A percentile compares a stretch with the other conserved stretches of the same genome.
Conservation (phyloP, 164 flowering plant genomes). For the Amborella trichopoda region DNA sequence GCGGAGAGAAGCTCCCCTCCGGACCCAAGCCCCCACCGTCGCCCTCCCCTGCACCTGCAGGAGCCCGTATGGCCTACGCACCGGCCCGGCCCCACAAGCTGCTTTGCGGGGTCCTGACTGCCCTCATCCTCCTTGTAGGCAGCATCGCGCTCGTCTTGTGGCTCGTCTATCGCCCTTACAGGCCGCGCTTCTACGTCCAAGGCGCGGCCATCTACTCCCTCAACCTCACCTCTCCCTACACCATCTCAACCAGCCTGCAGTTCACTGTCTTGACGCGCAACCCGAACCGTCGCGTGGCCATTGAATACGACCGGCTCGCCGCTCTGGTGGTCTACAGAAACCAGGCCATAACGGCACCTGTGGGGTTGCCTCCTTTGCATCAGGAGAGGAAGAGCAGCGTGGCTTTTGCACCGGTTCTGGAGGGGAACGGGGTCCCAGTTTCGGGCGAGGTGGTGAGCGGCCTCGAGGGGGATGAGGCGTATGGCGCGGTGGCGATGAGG, state of each 20-base stretch:
- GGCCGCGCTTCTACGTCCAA: slow-evolving; percentile 53
- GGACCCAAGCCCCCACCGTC: background rate
- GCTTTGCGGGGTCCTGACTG: slow-evolving; percentile 13
- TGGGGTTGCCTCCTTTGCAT: slow-evolving; percentile 42
- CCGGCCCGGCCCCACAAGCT: slow-evolving; percentile 1
- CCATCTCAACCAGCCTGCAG: slow-evolving; percentile 54
- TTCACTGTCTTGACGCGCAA: slow-evolving; percentile 60
- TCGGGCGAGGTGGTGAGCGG: slow-evolving; percentile 47
- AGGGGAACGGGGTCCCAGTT: slow-evolving; percentile 36
- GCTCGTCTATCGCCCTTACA: slow-evolving; percentile 62
- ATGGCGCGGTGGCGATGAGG: slow-evolving; percentile 57
- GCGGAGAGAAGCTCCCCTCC: background rate
- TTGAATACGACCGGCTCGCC: slow-evolving; percentile 45
- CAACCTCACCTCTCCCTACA: slow-evolving; percentile 37
- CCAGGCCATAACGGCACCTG: slow-evolving; percentile 51
- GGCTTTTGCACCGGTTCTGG: slow-evolving; percentile 49
- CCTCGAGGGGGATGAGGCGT: slow-evolving; percentile 37
- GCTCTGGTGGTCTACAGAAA: slow-evolving; percentile 39
- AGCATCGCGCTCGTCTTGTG: slow-evolving; percentile 40
- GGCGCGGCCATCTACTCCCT: slow-evolving; percentile 50
- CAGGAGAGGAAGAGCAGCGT: slow-evolving; percentile 44
- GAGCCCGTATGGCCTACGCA: background rate
- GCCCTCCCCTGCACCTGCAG: background rate
- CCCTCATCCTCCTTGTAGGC: slow-evolving; percentile 48
- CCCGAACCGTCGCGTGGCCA: slow-evolving; percentile 53